Evolutionary conservation across 73 alveolate species (phyloP).

Genomic region (Paramecium caudatum): DNA sequence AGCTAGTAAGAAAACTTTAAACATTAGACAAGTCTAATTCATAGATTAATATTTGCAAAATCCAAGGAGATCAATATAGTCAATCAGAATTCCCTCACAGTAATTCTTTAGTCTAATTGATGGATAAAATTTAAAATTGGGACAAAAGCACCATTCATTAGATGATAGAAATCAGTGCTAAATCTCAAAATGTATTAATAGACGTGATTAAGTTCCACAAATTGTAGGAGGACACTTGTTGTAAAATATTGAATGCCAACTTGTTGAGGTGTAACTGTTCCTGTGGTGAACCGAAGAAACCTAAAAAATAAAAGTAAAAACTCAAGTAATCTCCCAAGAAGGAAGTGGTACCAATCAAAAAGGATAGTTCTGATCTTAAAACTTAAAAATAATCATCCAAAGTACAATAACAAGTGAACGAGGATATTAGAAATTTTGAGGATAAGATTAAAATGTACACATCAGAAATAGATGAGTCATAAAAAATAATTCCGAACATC

Average conservation of each 20-base stretch:
- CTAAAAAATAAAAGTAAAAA: not conserved
- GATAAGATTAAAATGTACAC: not conserved
- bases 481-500: not conserved
- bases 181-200: too few species aligned
- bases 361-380: not conserved
- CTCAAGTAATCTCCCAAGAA: not conserved
- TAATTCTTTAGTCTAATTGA: too few species aligned
- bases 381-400: not conserved
- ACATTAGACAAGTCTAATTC: not conserved
- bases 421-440: not conserved
- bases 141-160: too few species aligned
- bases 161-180: too few species aligned
- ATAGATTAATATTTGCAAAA: not conserved
- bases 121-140: too few species aligned
- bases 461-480: constrained; percentile 8
- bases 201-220: constrained; percentile 4
- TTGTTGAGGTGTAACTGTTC: too few species aligned
- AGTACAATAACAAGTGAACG: not conserved
- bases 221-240: not conserved
- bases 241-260: too few species aligned
- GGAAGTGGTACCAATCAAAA: not conserved
- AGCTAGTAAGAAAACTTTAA: too few species aligned
- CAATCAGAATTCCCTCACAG: not conserved
- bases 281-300: not conserved
- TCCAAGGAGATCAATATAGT: not conserved